Evolutionary conservation across 768 basidiomycete genomes (phyloP).

Genomic region (Bullera alba): DNA sequence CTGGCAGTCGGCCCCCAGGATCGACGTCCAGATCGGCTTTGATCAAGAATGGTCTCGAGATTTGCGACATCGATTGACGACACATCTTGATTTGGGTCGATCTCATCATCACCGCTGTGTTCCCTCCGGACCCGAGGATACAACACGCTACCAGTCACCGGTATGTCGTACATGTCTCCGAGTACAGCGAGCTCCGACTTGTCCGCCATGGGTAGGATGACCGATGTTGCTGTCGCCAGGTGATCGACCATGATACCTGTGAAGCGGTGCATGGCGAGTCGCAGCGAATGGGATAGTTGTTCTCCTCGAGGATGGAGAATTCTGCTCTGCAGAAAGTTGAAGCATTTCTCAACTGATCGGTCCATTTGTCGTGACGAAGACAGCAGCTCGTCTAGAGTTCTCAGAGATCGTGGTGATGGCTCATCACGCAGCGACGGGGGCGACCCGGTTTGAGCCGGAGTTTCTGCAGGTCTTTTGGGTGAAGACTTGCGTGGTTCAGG

Average conservation of each 20-base stretch:
- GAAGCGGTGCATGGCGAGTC: conserved; percentile 21
- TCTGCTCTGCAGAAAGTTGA: conserved; percentile 12
- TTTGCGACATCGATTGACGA: no score
- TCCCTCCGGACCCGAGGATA: conserved; percentile 5
- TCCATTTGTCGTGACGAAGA: conserved; percentile 15
- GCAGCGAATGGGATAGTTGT: conserved; percentile 11
- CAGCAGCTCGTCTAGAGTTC: no score
- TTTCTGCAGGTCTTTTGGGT: no score
- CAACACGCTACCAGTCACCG: conserved; percentile 13
- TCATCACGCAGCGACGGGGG: no score
- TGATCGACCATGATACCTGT: conserved; percentile 25
- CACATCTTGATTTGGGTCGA: neutral
- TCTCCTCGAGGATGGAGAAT: conserved; percentile 1
- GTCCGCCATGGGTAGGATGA: conserved; percentile 20
- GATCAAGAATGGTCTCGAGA: no score
- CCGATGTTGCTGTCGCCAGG: conserved; percentile 25
- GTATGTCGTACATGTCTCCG: conserved; percentile 40
- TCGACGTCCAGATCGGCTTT: no score
- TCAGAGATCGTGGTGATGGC: no score
- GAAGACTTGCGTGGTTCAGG: no score
- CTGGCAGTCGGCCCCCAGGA: no score
- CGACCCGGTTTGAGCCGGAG: no score
- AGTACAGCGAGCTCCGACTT: conserved; percentile 23
- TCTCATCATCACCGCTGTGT: conserved; percentile 5
- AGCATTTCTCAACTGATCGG: conserved; percentile 8